These are phyloP conservation scores for Petunia secreta DNA, from an alignment of 257 asterid species.

Conservation along the genomic window DNA sequence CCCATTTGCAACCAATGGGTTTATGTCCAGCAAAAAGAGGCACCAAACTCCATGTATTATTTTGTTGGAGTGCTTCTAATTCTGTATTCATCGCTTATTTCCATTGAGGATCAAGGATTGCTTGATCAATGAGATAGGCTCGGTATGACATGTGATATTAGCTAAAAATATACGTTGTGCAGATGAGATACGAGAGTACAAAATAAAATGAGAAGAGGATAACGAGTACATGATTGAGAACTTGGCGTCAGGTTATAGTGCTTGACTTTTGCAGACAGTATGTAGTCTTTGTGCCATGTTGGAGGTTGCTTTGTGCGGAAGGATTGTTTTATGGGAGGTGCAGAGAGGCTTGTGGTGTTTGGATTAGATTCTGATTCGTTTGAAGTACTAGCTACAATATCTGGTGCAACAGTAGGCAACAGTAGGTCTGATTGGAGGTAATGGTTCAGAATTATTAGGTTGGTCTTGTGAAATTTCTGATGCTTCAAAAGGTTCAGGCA, in stretches of 20 bases:
- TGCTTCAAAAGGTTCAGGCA: too few species aligned
- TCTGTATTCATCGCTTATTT: background rate
- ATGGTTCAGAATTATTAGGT: background rate
- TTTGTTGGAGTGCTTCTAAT: too few species aligned
- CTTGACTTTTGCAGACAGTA: background rate
- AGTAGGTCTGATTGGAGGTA: background rate
- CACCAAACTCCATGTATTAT: too few species aligned
- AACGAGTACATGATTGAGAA: background rate
- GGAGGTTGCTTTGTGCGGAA: background rate
- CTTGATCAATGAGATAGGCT: conserved; percentile 9
- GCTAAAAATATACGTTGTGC: conserved; percentile 10
- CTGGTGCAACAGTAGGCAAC: background rate
- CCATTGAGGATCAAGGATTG: background rate
- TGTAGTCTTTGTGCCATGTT: conserved; percentile 8
- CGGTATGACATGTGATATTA: background rate
- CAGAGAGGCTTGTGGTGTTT: too few species aligned
- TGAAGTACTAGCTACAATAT: background rate
- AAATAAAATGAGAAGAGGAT: conserved; percentile 18
- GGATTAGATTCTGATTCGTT: too few species aligned
- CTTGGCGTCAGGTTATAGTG: background rate
- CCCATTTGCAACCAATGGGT: conserved; percentile 24
- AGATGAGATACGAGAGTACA: conserved; percentile 6
- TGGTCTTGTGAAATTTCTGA: background rate
- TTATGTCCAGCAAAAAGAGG: background rate
- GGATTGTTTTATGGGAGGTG: background rate